Percentiles rank a stretch among this genome's conserved stretches.
phyloP scores from a whole-genome alignment of 2,329 filamentous ascomycete species.

The Neoscytalidium dimidiatum region DNA sequence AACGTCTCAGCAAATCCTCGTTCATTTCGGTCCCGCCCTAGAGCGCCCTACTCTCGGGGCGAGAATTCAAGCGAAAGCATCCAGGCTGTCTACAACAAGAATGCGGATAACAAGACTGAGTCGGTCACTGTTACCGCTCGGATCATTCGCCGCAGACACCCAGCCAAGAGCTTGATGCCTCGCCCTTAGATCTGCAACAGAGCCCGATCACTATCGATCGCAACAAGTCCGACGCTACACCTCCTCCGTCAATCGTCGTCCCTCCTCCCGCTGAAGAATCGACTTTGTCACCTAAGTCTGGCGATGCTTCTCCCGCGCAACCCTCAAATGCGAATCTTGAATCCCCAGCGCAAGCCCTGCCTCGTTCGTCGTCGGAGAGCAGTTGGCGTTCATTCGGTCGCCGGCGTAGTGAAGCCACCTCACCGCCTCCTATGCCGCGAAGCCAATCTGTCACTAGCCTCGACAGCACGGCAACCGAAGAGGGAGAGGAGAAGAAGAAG shows the following conservation, averaged over 20 bases:
- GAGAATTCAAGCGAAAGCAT: constrained; percentile 21
- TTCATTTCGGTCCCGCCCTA: constrained; percentile 25
- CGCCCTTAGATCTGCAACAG: constrained; percentile 52
- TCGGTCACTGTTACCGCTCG: constrained; percentile 87
- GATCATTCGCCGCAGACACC: constrained; percentile 63
- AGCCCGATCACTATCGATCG: constrained; percentile 62
- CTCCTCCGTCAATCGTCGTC: constrained; percentile 23
- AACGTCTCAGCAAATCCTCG: constrained; percentile 30
- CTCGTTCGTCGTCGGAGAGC: constrained; percentile 42
- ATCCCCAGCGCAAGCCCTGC: constrained; percentile 25
- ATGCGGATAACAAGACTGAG: constrained; percentile 57
- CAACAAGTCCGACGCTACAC: constrained; percentile 30
- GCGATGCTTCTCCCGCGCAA: constrained; percentile 12
- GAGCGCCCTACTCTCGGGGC: constrained; percentile 13
- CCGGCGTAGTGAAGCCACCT: constrained; percentile 37
- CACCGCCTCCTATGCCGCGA: constrained; percentile 30
- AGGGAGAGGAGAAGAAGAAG: constrained; percentile 53
- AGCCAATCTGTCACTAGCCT: constrained; percentile 29
- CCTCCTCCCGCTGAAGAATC: constrained; percentile 29
- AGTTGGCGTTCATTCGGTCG: constrained; percentile 41
- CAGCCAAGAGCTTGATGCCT: constrained; percentile 51
- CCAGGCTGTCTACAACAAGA: constrained; percentile 39
- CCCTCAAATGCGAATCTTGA: constrained; percentile 2
- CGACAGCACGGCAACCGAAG: constrained; percentile 39
- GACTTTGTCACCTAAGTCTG: constrained; percentile 10